These are phyloP conservation scores for Linnemannia hyalina DNA, from an alignment of 192 early-diverging fungal genomes.

Conservation along the genomic window DNA sequence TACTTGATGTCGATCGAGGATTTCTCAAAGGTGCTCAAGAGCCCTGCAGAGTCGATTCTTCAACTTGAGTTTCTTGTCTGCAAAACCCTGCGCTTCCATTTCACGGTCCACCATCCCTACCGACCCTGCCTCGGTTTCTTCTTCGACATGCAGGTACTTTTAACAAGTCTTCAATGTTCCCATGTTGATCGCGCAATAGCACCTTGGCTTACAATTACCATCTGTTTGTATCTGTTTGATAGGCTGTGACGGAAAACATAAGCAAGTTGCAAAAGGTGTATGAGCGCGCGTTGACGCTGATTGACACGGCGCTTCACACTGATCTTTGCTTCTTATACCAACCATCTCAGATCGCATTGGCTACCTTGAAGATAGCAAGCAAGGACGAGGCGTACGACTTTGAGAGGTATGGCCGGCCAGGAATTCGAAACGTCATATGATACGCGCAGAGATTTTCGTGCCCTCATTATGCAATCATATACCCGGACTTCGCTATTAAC, in stretches of 20 bases:
- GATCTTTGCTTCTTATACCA: constrained; percentile 83
- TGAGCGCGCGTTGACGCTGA: constrained; percentile 64
- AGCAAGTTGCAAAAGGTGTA: constrained; percentile 65
- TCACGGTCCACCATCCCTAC: constrained; percentile 80
- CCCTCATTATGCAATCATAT: not conserved
- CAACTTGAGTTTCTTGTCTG: constrained; percentile 59
- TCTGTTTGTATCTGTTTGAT: constrained; percentile 13
- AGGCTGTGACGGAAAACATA: constrained; percentile 58
- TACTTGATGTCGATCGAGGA: constrained; percentile 80
- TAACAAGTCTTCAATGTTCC: not conserved
- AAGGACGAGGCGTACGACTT: constrained; percentile 67
- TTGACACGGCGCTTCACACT: constrained; percentile 74
- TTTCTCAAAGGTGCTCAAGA: constrained; percentile 67
- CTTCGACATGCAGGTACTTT: constrained; percentile 75
- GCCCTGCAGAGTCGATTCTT: constrained; percentile 64
- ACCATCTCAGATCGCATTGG: constrained; percentile 82
- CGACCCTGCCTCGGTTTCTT: constrained; percentile 77
- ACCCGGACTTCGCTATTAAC: not conserved
- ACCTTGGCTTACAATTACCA: constrained; percentile 7
- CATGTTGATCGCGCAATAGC: not conserved
- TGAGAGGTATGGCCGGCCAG: constrained; percentile 43
- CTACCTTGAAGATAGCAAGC: constrained; percentile 72
- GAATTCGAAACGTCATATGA: too few species aligned
- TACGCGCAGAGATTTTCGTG: too few species aligned
- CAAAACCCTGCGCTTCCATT: constrained; percentile 81